Conservation (phyloP, 441 rosid genomes). For the Mallotus japonicus region DNA sequence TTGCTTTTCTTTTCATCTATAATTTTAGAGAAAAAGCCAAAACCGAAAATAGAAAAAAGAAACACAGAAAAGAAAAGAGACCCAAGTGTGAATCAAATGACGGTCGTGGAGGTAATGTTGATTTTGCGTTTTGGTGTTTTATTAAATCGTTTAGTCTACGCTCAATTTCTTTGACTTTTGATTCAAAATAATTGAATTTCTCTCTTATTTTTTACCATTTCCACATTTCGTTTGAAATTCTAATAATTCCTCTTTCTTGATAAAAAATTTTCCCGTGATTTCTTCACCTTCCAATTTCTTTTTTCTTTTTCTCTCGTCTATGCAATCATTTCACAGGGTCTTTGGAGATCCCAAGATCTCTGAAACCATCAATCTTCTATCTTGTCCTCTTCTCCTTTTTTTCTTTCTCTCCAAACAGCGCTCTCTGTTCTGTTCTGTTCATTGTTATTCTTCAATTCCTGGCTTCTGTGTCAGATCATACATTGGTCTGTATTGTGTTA, state of each 20-base stretch:
- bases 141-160: neutral
- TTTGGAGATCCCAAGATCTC: conserved; percentile 15
- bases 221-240: conserved; percentile 1
- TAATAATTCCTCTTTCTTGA: neutral
- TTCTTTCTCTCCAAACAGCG: neutral
- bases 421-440: neutral
- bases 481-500: neutral
- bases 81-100: neutral
- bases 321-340: conserved; percentile 20
- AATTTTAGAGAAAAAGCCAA: conserved; percentile 10
- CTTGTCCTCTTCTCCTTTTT: neutral
- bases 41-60: neutral
- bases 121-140: too few relatives aligned
- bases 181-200: neutral
- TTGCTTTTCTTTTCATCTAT: conserved; percentile 21
- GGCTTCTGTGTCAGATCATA: neutral
- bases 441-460: neutral
- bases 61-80: neutral
- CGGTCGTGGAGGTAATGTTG: neutral
- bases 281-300: too few relatives aligned
- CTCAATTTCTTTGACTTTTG: conserved; percentile 28
- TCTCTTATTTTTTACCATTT: too few relatives aligned
- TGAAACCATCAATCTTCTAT: conserved; percentile 2
- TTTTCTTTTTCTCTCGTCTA: neutral
- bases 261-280: neutral